Base-by-base conservation (phyloP, 768 basidiomycete species). In the Naganishia vaughanmartiniae region DNA sequence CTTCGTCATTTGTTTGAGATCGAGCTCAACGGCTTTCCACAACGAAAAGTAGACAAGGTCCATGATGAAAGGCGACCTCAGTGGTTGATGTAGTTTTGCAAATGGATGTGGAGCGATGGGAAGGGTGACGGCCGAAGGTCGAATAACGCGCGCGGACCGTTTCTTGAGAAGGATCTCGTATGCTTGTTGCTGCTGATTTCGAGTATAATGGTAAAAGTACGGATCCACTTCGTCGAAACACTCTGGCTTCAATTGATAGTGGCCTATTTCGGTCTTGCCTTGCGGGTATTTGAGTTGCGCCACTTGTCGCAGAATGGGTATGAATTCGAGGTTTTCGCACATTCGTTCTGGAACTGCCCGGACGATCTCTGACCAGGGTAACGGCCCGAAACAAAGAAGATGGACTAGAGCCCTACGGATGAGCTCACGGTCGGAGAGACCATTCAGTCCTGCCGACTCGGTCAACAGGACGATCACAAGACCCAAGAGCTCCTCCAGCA, bases 191-290 rank as follows among this genome's bases (percentile, higher is more conserved):
- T 93, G 86, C 74, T 92, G 89, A 82, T 98, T 98, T 48, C 94
- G 86, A 19, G 91, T 89, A 79, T 96, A 97, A 78, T 97, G 94
- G 77, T 90, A 91, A 83, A 94, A 96, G 83, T 93, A 96, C 0
- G 94, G 93, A 76, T 97, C 90, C 73, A 97, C 90, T 73, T 96
- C 90, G 72, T 88, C 89, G 79, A 87, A 93, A 24, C 84, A 84
- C 74, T 89, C 90, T 55, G 92, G 87, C 78, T 88, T 90, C 66
- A 98, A 86, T 72, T 93, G 89, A 81, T 97, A 98, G n/a, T 87
- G 82, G 0, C 96, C 95, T 0, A 85, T 85, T 74, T 95, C 93
- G 1, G 88, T 84, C 0, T 87, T 87, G 17, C 80, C 73, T 76
- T 91, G 91, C 0, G 95, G 94, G 1, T 88, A 83, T 56, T 87